Conservation (phyloP, 2,329 filamentous ascomycete genomes). For the Lecanoromycetidae sp. region DNA sequence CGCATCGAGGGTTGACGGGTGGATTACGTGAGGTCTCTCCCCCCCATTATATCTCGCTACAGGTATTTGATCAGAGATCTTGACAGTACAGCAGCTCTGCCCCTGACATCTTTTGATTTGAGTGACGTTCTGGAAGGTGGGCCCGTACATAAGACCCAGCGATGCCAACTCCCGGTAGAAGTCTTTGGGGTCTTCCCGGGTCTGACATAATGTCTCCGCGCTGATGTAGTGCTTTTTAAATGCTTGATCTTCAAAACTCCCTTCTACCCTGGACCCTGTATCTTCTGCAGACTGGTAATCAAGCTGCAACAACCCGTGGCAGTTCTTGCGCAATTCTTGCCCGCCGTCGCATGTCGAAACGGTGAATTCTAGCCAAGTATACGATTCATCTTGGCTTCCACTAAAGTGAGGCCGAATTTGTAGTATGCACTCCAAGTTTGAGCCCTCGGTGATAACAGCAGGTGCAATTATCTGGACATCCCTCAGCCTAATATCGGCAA, state of each 20-base stretch:
- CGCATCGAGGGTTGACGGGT: slow-evolving; percentile 19
- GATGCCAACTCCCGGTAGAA: slow-evolving; percentile 22
- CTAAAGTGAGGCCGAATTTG: slow-evolving; percentile 16
- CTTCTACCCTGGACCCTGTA: slow-evolving; percentile 5
- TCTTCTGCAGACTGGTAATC: slow-evolving; percentile 15
- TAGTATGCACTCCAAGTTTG: slow-evolving; percentile 15
- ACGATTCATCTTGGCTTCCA: slow-evolving; percentile 12
- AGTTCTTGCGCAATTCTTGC: slow-evolving; percentile 17
- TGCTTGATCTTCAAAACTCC: slow-evolving; percentile 5
- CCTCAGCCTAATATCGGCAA: slow-evolving; percentile 17
- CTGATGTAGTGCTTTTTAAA: background rate
- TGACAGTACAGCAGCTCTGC: slow-evolving; percentile 6
- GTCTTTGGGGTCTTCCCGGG: slow-evolving; percentile 15
- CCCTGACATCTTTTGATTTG: background rate
- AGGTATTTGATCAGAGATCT: background rate
- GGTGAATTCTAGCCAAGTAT: slow-evolving; percentile 19
- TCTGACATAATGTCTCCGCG: slow-evolving; percentile 3
- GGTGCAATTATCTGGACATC: slow-evolving; percentile 17
- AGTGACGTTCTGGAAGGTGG: slow-evolving; percentile 17
- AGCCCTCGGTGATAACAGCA: slow-evolving; percentile 13
- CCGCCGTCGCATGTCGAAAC: slow-evolving; percentile 18
- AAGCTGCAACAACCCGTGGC: slow-evolving; percentile 19
- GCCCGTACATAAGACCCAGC: slow-evolving; percentile 12
- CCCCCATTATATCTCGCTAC: background rate
- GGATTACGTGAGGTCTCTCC: slow-evolving; percentile 12